Conservation (phyloP, 345 rosid genomes). For the Kandelia obovata region DNA sequence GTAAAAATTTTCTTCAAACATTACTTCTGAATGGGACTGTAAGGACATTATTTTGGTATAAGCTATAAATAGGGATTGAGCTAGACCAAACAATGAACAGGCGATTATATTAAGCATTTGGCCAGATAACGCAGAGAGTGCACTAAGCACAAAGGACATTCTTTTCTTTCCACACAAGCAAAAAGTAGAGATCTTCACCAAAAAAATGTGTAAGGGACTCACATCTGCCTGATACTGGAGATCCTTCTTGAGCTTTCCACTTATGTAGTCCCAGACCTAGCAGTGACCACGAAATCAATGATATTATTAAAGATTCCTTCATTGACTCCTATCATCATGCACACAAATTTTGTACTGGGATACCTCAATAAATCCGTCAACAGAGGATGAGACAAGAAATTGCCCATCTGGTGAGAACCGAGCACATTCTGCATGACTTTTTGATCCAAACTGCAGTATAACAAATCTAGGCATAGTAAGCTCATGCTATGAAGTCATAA, state of each 20-base stretch:
- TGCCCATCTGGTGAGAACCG: conserved; percentile 97
- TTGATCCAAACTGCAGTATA: conserved; percentile 77
- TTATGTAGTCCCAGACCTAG: conserved; percentile 96
- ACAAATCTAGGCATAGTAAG: conserved; percentile 15
- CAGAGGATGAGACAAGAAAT: conserved; percentile 89
- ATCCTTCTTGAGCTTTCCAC: conserved; percentile 98
- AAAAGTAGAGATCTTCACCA: conserved; percentile 4
- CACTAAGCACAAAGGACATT: not conserved
- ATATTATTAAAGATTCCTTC: conserved; percentile 21
- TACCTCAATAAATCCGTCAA: conserved; percentile 98
- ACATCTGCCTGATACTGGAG: conserved; percentile 98
- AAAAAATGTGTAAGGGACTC: conserved; percentile 23
- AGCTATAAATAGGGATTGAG: not conserved
- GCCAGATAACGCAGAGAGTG: too few relatives aligned
- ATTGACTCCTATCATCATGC: conserved; percentile 4
- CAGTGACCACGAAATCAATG: conserved; percentile 14
- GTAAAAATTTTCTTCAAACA: not conserved
- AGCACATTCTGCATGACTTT: conserved; percentile 95
- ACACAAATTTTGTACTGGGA: conserved; percentile 9
- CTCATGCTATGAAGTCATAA: not conserved
- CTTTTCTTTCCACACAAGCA: not conserved
- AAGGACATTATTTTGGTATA: not conserved
- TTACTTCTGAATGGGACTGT: not conserved
- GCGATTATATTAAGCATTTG: too few relatives aligned
- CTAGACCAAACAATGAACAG: too few relatives aligned